Evolutionary conservation across 257 asterid genomes (phyloP).

Genomic region (Paulownia fortunei): DNA sequence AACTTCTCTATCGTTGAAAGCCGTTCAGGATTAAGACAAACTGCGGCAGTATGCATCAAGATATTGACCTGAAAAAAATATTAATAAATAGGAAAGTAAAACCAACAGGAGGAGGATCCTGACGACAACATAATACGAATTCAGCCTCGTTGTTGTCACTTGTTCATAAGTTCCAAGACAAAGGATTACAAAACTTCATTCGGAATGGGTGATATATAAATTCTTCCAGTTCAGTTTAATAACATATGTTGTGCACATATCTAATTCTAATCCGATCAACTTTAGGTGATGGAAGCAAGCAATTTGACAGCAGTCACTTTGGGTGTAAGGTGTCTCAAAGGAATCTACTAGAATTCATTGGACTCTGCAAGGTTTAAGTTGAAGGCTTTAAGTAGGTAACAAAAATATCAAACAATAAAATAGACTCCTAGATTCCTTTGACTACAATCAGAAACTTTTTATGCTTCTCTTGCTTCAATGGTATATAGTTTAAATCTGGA

Average conservation of each 20-base stretch:
- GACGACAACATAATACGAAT: neutral
- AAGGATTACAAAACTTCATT: neutral
- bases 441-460: too few species aligned
- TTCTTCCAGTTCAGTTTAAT: neutral
- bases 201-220: neutral
- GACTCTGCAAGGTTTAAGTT: too few species aligned
- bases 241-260: neutral
- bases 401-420: too few species aligned
- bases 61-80: slow-evolving; percentile 31
- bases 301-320: too few species aligned
- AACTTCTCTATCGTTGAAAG: slow-evolving; percentile 21
- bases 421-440: too few species aligned
- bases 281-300: neutral
- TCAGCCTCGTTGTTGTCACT: neutral
- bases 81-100: neutral
- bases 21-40: neutral
- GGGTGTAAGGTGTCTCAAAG: too few species aligned
- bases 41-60: slow-evolving; percentile 47
- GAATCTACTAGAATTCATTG: too few species aligned
- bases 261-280: neutral
- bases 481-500: too few species aligned
- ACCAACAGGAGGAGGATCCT: neutral
- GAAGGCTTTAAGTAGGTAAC: too few species aligned
- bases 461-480: too few species aligned
- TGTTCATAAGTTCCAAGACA: neutral